Conservation (phyloP, 1,284 basidiomycete genomes). For the Trametes versicolor region DNA sequence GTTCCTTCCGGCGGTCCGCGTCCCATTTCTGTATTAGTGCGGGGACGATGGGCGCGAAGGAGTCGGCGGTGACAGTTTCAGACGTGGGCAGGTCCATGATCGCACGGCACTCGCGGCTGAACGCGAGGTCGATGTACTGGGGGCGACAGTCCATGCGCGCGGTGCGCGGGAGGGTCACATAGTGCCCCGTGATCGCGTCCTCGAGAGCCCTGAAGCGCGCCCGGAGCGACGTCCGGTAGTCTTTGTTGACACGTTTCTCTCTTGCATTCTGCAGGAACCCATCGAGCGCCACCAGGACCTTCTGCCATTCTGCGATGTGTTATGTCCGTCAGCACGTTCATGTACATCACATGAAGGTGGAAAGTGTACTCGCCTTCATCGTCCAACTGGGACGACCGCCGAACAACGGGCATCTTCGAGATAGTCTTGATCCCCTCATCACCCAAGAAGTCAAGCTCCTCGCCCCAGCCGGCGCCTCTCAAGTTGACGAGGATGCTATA, state of each 20-base stretch:
- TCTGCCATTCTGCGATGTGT: conserved; percentile 6
- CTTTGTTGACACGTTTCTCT: neutral
- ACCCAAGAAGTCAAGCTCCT: conserved; percentile 5
- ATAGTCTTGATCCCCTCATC: neutral
- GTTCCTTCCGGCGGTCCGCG: neutral
- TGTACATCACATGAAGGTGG: neutral
- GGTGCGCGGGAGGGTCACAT: conserved; percentile 11
- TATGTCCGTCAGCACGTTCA: neutral
- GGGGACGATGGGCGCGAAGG: conserved; percentile 7
- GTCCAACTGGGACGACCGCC: conserved; percentile 14
- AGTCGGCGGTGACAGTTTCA: conserved; percentile 2
- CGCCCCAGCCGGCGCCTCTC: neutral
- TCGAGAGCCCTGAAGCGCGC: conserved; percentile 8
- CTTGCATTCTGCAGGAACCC: neutral
- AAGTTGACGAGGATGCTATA: neutral
- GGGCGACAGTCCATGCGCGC: no score
- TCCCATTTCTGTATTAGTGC: no score
- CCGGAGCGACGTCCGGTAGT: neutral
- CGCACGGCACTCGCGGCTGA: neutral
- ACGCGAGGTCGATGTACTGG: conserved; percentile 13
- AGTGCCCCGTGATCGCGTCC: conserved; percentile 6
- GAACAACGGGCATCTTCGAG: conserved; percentile 10
- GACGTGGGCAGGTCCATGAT: conserved; percentile 8
- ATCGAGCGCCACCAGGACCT: neutral
- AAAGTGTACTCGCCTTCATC: conserved; percentile 1